A percentile compares a stretch with the other conserved stretches of the same genome.
Evolutionary conservation across 2,329 filamentous ascomycete genomes (phyloP).

Genomic region (Hymenoscyphus salicellus): DNA sequence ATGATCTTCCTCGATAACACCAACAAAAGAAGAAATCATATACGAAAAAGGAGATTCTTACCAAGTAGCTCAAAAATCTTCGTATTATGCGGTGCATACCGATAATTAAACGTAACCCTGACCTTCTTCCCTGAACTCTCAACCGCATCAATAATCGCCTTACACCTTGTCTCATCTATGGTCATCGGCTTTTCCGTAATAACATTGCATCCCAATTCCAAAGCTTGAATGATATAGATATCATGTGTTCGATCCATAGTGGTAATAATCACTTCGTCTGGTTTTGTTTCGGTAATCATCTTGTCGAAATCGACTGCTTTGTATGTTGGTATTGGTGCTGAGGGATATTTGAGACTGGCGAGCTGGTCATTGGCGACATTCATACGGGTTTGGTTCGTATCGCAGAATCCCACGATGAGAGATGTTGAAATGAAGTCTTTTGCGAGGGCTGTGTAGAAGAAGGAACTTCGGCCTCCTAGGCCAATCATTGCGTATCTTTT

Average conservation of each 20-base stretch:
- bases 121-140: constrained; percentile 48
- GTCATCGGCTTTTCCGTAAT: constrained; percentile 67
- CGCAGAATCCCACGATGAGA: constrained; percentile 54
- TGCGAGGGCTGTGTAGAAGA: constrained; percentile 59
- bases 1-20: not conserved
- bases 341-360: constrained; percentile 40
- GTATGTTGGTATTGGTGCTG: constrained; percentile 51
- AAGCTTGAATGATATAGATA: constrained; percentile 56
- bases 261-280: constrained; percentile 61
- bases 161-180: constrained; percentile 54
- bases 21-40: no score
- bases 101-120: constrained; percentile 62
- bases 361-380: constrained; percentile 53
- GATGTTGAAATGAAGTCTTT: constrained; percentile 50
- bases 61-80: constrained; percentile 53
- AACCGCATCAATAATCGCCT: constrained; percentile 53
- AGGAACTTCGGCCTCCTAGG: constrained; percentile 56
- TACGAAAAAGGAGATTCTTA: constrained; percentile 1
- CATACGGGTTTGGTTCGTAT: constrained; percentile 60
- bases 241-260: constrained; percentile 62
- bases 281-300: constrained; percentile 55
- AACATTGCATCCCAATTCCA: constrained; percentile 58
- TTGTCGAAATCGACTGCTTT: constrained; percentile 53
- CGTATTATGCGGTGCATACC: constrained; percentile 64
- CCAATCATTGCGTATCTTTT: constrained; percentile 54